A percentile compares a stretch with the other conserved stretches of the same genome.
Evolutionary conservation across 495 filamentous ascomycete species (phyloP).

Genomic region (Astrothelium macrocarpum): DNA sequence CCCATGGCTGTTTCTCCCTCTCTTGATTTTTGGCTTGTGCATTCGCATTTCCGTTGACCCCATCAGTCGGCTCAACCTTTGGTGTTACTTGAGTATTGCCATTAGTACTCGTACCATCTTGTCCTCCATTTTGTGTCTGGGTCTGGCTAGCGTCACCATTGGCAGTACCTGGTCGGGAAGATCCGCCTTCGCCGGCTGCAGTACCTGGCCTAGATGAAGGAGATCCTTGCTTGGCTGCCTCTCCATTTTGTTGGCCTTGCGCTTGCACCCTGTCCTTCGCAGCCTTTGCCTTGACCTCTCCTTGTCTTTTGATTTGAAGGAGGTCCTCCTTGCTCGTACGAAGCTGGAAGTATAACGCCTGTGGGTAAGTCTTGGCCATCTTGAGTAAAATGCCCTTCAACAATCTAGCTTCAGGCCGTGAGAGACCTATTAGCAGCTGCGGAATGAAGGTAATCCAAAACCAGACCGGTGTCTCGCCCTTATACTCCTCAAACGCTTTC

Average conservation of each 20-base stretch:
- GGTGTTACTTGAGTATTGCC: slow-evolving; percentile 25
- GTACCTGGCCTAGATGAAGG: slow-evolving; percentile 31
- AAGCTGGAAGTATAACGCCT: slow-evolving; percentile 87
- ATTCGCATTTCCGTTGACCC: slow-evolving; percentile 26
- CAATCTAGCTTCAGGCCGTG: slow-evolving; percentile 70
- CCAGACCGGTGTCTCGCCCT: slow-evolving; percentile 93
- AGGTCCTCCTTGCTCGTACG: slow-evolving; percentile 93
- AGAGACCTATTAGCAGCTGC: slow-evolving; percentile 81
- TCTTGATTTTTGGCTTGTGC: slow-evolving; percentile 44
- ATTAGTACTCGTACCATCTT: slow-evolving; percentile 9
- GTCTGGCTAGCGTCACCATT: slow-evolving; percentile 34
- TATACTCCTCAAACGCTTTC: slow-evolving; percentile 79
- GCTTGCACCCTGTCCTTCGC: slow-evolving; percentile 34
- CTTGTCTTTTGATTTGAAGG: slow-evolving; percentile 76
- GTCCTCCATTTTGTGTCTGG: slow-evolving; percentile 25
- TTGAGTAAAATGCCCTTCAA: slow-evolving; percentile 75
- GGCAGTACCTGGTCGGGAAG: slow-evolving; percentile 42
- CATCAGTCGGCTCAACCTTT: slow-evolving; percentile 29
- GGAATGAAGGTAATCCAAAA: slow-evolving; percentile 99
- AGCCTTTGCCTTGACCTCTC: slow-evolving; percentile 69
- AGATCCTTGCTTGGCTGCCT: slow-evolving; percentile 39
- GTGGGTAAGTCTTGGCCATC: slow-evolving; percentile 90
- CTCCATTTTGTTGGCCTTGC: slow-evolving; percentile 30
- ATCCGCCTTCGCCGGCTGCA: slow-evolving; percentile 27
- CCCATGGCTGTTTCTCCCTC: slow-evolving; percentile 57